Base-by-base conservation (phyloP, 441 rosid genomes). In the Arabidopsis hybrid region DNA sequence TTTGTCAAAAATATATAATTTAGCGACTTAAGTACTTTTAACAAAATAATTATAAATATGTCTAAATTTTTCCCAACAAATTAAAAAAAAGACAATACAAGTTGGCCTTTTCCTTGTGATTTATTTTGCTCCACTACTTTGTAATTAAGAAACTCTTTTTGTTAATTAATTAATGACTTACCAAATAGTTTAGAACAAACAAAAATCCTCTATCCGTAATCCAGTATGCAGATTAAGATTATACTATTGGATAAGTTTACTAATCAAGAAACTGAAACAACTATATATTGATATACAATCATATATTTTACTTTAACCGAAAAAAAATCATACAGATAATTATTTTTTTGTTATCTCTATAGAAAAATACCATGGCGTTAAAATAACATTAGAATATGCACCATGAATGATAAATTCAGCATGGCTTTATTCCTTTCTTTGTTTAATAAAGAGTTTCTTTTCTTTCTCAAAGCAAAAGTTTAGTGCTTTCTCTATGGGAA, bases 391-490 rank as follows among this genome's bases (percentile, higher is more conserved):
- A 60, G 52, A 42, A 47, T 46, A 58, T 46, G 71, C 42, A 46
- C 56, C 50, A 56, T 35, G n/a, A 51, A 55, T 56, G 52, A 45
- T 21, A 14, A 39, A 6, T 29, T 43, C 21, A 35, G 38, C 32
- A 65, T 65, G 65, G 77, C 4, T 46, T 46, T 38, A 58, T 73
- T 73, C 52, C 58, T 36, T 59, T 29, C 67, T 18, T 47, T 5
- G 5, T 56, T 49, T 21, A 16, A 49, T 12, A 65, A 60, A 68
- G 34, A 56, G 49, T 60, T 67, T 60, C 10, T 18, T 51, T 67
- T 18, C 14, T 43, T 60, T 51, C 58, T 9, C 29, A 61, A 68
- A 51, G 57, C 18, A 51, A 60, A 68, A 67, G 73, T 42, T 59
- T 6, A 51, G 8, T 34, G 4, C 67, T 60, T 61, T 75, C 35